phyloP scores from a whole-genome alignment of 2,329 filamentous ascomycete genomes.

The Diaporthe citri region DNA sequence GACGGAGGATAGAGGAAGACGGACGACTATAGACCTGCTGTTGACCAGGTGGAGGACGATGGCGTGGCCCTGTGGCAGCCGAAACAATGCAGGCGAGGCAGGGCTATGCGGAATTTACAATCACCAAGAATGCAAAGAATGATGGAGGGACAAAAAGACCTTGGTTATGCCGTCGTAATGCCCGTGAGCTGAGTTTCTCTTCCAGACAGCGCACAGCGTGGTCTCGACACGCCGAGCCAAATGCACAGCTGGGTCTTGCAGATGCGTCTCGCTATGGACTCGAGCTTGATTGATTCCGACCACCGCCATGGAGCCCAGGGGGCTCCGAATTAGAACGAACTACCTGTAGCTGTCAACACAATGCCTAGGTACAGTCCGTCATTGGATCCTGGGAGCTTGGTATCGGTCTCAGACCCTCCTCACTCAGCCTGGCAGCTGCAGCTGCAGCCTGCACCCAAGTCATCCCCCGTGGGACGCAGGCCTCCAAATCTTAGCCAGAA shows the following conservation, averaged over 20 bases:
- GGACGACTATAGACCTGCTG: not conserved
- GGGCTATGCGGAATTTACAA: constrained; percentile 19
- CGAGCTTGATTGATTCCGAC: not conserved
- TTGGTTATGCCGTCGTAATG: not conserved
- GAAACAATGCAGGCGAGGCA: constrained; percentile 25
- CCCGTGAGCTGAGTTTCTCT: not conserved
- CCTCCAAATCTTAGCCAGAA: constrained; percentile 24
- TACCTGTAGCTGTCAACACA: not conserved
- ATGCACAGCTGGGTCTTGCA: not conserved
- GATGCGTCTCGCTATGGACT: not conserved
- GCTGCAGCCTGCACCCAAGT: not conserved
- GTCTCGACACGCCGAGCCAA: not conserved
- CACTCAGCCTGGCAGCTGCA: not conserved
- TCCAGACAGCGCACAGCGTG: not conserved
- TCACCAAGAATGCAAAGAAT: not conserved
- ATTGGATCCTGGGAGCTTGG: not conserved
- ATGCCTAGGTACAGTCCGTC: not conserved
- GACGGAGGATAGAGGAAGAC: not conserved
- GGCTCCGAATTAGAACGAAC: too few species aligned
- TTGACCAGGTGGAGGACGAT: constrained; percentile 5
- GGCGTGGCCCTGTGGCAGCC: constrained; percentile 24
- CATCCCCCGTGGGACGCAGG: constrained; percentile 17
- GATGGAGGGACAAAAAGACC: too few species aligned
- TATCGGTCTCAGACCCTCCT: not conserved
- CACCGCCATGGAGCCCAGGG: not conserved